phyloP scores from a whole-genome alignment of 306 rosid genomes.

The Quercus rubra region DNA sequence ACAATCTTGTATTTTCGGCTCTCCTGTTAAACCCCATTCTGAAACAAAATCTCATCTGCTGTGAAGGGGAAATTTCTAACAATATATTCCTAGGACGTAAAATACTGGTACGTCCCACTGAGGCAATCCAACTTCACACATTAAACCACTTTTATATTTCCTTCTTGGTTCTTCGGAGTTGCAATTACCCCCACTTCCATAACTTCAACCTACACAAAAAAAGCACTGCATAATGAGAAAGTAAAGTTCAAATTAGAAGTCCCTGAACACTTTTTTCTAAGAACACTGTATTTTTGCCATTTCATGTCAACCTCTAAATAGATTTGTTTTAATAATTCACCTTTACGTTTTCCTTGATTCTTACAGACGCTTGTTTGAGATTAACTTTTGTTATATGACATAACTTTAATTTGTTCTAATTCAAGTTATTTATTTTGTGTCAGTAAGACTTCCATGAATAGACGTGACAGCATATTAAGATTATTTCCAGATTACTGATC shows the following conservation, averaged over 20 bases:
- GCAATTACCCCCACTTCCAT: slow-evolving; percentile 61
- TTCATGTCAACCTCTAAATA: not conserved
- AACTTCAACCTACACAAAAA: slow-evolving; percentile 60
- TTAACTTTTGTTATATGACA: not conserved
- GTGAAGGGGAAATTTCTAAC: not conserved
- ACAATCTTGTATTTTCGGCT: too few relatives aligned
- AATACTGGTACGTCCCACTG: too few relatives aligned
- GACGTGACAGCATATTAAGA: not conserved
- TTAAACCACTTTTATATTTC: slow-evolving; percentile 17
- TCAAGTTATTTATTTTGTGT: not conserved
- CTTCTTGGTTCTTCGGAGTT: slow-evolving; percentile 58
- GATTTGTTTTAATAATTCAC: not conserved
- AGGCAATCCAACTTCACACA: too few relatives aligned
- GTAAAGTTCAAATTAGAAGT: not conserved
- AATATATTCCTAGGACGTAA: not conserved
- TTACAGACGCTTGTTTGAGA: not conserved
- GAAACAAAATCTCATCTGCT: not conserved
- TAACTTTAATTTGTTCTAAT: not conserved
- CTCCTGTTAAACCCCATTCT: too few relatives aligned
- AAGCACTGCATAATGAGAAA: slow-evolving; percentile 19
- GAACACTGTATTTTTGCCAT: not conserved
- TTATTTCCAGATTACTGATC: not conserved
- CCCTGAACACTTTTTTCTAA: not conserved
- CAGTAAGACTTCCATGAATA: not conserved
- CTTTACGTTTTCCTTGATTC: not conserved